Percentiles rank a stretch among this genome's conserved stretches.
Conservation (phyloP, 1,139 yeast genomes). For the Maudiozyma humilis region DNA sequence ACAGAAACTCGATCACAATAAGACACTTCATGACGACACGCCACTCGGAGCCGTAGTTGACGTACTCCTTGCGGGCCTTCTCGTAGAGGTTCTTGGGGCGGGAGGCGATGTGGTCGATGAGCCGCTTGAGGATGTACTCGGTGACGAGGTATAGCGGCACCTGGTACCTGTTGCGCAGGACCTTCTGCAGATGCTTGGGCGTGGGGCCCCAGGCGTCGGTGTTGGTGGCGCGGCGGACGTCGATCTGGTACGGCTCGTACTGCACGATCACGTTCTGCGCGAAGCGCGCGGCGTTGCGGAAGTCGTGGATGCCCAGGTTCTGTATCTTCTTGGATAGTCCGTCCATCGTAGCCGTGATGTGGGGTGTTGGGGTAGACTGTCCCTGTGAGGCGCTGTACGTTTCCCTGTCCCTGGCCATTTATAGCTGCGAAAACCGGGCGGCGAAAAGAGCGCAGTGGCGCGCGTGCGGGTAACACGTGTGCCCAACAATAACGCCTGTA, state of each 20-base stretch:
- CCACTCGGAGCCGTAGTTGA: constrained; percentile 35
- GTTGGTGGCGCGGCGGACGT: constrained; percentile 38
- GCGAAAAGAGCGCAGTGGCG: neutral
- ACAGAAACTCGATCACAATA: constrained; percentile 30
- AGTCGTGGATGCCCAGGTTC: constrained; percentile 33
- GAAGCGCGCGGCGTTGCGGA: constrained; percentile 34
- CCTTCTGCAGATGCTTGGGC: constrained; percentile 33
- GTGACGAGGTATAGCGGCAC: constrained; percentile 31
- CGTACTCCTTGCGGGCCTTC: constrained; percentile 33
- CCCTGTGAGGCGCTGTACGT: no score
- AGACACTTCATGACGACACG: constrained; percentile 33
- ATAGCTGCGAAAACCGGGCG: neutral
- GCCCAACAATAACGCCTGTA: neutral
- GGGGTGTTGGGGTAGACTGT: no score
- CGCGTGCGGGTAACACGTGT: neutral
- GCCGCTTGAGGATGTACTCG: constrained; percentile 28
- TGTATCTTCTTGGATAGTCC: constrained; percentile 30
- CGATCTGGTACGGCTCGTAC: constrained; percentile 33
- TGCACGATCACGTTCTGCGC: constrained; percentile 34
- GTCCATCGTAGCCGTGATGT: no score
- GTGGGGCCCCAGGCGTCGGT: constrained; percentile 45
- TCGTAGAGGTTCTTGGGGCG: constrained; percentile 32
- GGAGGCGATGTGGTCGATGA: constrained; percentile 31
- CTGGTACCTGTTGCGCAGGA: constrained; percentile 29
- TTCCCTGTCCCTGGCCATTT: no score